These are phyloP conservation scores for Psilocybe cyanescens DNA, from an alignment of 768 basidiomycete genomes.

Conservation along the genomic window DNA sequence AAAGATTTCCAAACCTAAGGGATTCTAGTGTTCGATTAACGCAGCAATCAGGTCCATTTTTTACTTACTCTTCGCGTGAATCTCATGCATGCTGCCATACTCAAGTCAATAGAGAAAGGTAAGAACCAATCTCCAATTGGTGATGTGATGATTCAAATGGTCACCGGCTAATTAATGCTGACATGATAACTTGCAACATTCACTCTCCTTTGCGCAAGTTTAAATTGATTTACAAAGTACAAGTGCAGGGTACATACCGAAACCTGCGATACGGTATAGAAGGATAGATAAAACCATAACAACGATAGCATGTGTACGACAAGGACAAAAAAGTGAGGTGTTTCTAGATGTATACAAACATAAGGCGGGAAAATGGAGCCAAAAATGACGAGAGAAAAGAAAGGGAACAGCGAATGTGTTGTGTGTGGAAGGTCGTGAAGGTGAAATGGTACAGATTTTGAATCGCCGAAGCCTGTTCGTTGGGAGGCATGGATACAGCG, in stretches of 20 bases:
- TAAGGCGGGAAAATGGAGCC: no score
- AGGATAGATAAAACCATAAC: background rate
- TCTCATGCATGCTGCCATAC: conserved; percentile 71
- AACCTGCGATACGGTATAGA: background rate
- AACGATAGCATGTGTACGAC: background rate
- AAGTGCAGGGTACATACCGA: background rate
- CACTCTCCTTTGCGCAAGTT: no score
- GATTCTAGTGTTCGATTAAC: background rate
- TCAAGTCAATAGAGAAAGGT: background rate
- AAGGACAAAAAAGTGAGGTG: background rate
- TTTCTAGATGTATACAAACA: no score
- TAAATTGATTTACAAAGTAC: background rate
- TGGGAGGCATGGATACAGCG: no score
- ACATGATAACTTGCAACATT: background rate
- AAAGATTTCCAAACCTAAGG: conserved; percentile 83
- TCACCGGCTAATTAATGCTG: background rate
- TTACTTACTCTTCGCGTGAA: conserved; percentile 64
- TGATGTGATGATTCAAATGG: no score
- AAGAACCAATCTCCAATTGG: background rate
- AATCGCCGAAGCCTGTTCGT: no score
- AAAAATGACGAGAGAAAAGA: no score
- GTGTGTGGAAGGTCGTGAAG: no score
- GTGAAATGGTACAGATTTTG: no score
- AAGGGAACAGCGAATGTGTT: no score
- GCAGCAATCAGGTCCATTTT: background rate